Base-by-base conservation (phyloP, 2,329 filamentous ascomycete genomes). In the Cercospora zeae-maydis region DNA sequence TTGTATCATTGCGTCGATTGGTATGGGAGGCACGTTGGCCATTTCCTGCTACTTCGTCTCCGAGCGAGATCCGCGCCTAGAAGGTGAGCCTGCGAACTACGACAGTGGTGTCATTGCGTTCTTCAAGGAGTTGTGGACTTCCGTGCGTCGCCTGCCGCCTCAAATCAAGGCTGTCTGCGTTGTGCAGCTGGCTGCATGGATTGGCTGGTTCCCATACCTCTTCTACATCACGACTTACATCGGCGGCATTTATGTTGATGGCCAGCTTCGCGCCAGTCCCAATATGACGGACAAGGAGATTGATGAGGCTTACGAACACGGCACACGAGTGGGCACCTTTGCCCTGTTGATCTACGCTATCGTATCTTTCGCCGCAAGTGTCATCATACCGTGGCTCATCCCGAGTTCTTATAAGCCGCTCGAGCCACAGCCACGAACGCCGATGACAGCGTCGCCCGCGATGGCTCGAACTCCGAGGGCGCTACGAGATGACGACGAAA, bases 141-240 rank as follows among this genome's bases (percentile, higher is more conserved):
- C 92, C 0, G 89, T 96, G 67, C 86, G 84, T 70, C 84, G 87
- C 39, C 81, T 98, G 6, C 93, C 93, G 0, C 88, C 88, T 0
- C 92, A 96, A 76, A 96, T 98, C 67, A 87, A 89, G 72, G 90
- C 89, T 31, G 96, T 98, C 68, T 97, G 93, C 78, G 92, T 91
- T 84, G 89, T 92, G 4, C 91, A 96, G 70, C 96, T 97, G 75
- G 97, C 93, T 91, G 89, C 90, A 16, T 98, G 93, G 93, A 95
- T 98, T 69, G 93, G 92, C 65, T 97, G 93, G 93, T 98, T 97
- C 73, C 93, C 93, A 0, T 97, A 97, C 77, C 84, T 96, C 36
- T 96, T 98, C 79, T 98, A 98, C 80, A 90, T 89, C 4, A 96
- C 92, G 1, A 96, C 92, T 16, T 98, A 95, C 75, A 89, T 97